Evolutionary conservation across 768 basidiomycete genomes (phyloP), one percentile per base, ranked within the genome.

Genomic region (Daedaleopsis sinensis): DNA sequence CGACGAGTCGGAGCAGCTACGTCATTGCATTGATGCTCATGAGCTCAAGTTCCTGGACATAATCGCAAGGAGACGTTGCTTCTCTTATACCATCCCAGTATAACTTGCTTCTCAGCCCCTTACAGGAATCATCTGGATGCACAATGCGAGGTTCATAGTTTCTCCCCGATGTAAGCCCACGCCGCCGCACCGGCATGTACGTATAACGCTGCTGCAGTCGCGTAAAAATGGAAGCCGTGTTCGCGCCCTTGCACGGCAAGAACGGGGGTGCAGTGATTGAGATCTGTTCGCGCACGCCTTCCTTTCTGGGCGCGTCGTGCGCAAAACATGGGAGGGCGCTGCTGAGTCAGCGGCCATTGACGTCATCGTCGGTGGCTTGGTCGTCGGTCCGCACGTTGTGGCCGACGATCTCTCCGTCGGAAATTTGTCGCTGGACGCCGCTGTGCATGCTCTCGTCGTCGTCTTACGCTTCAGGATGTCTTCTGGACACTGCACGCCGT

Each of bases 261-360:
- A 58, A 35, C 42, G 51, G 62, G 62, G 62, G 62, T n/a, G n/a
- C n/a, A 64, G 44, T 64, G 62, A 64, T 64, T 55, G 15, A 43
- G 57, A 61, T 65, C 18, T 43, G 44, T 47, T 53, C 55, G 59
- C 57, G 58, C 10, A 35, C 36, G 49, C 44, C 56, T 65, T 57
- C 64, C 64, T 37, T 47, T 61, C 44, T 36, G 46, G 49, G 64
- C 58, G 44, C 18, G 47, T 21, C 1, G 49, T 57, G 58, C 54
- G 27, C 27, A 47, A 44, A 38, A 50, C 53, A 55, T 59, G 38
- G 54, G 36, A 7, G 39, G 18, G 48, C 21, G 21, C 15, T 39
- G 53, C 49, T 58, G 49, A 44, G 52, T 63, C 52, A 55, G 61
- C 61, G 23, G 7, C 3, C 3, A 7, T 24, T 32, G 35, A 63